Evolutionary conservation across 768 basidiomycete species (phyloP).

Genomic region (Russula sp.): DNA sequence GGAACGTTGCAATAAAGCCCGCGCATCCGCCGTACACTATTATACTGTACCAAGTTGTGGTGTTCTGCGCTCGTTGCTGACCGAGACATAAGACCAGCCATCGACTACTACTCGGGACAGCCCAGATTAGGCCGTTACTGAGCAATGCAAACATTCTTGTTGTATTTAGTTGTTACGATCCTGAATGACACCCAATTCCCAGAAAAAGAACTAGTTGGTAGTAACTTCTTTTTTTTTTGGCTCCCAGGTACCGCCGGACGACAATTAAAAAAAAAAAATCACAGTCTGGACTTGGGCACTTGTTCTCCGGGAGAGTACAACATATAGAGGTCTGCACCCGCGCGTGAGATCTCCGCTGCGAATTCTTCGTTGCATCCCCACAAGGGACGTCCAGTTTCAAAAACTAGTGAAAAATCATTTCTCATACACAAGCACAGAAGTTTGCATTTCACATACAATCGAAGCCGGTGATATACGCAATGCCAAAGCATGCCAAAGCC

Average conservation of each 20-base stretch:
- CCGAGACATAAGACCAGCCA: too few species aligned
- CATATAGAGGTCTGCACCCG: conserved; percentile 66
- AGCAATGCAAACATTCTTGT: too few species aligned
- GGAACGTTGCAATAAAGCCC: too few species aligned
- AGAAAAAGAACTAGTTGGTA: neutral
- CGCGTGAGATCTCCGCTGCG: conserved; percentile 60
- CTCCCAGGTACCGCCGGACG: neutral
- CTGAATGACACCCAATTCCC: too few species aligned
- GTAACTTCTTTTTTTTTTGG: neutral
- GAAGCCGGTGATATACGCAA: conserved; percentile 92
- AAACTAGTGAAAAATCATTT: too few species aligned
- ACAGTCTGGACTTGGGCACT: conserved; percentile 22
- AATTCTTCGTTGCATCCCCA: conserved; percentile 80
- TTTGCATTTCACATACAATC: conserved; percentile 48
- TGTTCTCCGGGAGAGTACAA: conserved; percentile 40
- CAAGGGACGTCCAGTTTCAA: conserved; percentile 53
- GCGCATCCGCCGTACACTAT: too few species aligned
- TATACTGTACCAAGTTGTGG: too few species aligned
- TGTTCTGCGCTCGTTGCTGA: too few species aligned
- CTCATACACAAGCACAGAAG: neutral
- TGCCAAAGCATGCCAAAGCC: conserved; percentile 70
- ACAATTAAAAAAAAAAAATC: too few species aligned
- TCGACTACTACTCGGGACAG: too few species aligned
- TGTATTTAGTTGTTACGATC: too few species aligned
- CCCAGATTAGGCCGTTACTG: too few species aligned